Evolutionary conservation across 495 filamentous ascomycete genomes (phyloP).

Genomic region (Venustampulla echinocandica): DNA sequence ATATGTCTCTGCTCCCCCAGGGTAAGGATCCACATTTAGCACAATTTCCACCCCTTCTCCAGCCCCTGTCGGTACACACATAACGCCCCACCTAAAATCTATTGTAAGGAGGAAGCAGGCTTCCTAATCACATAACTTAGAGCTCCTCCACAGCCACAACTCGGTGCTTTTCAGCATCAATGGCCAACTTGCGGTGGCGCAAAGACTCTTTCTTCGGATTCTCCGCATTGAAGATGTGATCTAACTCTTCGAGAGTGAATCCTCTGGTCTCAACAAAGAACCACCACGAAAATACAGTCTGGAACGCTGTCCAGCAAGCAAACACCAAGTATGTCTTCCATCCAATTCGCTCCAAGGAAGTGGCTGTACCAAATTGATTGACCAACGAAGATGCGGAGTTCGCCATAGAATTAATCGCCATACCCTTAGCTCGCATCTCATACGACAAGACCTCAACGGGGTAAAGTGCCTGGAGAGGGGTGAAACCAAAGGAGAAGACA

Average conservation of each 20-base stretch:
- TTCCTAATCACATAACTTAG: too few species aligned
- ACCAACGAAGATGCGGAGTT: constrained; percentile 34
- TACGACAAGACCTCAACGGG: constrained; percentile 34
- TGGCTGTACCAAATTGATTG: constrained; percentile 40
- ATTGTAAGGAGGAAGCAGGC: too few species aligned
- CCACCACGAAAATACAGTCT: constrained; percentile 50
- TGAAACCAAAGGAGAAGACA: constrained; percentile 49
- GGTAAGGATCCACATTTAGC: too few species aligned
- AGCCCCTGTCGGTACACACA: too few species aligned
- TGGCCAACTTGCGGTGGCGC: too few species aligned
- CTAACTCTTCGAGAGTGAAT: constrained; percentile 52
- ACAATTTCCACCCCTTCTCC: too few species aligned
- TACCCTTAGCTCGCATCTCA: constrained; percentile 42
- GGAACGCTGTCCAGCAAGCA: constrained; percentile 42
- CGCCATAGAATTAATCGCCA: constrained; percentile 31
- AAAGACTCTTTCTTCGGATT: constrained; percentile 37
- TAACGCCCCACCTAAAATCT: too few species aligned
- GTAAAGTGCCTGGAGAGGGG: constrained; percentile 43
- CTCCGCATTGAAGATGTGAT: constrained; percentile 40
- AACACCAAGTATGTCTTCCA: constrained; percentile 43
- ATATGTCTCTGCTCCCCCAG: too few species aligned
- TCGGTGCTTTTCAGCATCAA: too few species aligned
- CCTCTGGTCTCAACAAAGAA: constrained; percentile 61
- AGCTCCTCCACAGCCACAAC: too few species aligned
- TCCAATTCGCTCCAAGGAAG: constrained; percentile 44